These are phyloP conservation scores for Boletus subcaerulescens DNA, from an alignment of 768 basidiomycete genomes.

Conservation along the genomic window DNA sequence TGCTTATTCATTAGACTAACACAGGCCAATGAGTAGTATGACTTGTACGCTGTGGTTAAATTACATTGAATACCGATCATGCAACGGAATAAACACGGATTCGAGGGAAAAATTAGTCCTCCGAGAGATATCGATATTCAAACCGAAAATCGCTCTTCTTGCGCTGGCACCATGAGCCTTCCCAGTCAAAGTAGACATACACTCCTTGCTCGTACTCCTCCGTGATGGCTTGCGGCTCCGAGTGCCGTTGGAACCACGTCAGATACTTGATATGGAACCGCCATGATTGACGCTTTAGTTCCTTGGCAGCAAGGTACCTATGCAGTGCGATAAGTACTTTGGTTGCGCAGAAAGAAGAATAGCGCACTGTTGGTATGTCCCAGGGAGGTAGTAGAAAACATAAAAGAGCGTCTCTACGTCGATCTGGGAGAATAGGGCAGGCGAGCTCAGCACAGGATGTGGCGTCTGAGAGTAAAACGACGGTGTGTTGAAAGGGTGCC, in stretches of 20 bases:
- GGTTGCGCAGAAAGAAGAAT: background rate
- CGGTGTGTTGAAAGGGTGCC: slow-evolving; percentile 89
- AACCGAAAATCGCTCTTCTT: slow-evolving; percentile 98
- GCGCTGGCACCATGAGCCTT: slow-evolving; percentile 96
- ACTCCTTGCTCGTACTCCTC: slow-evolving; percentile 99
- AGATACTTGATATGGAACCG: slow-evolving; percentile 99
- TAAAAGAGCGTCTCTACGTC: slow-evolving; percentile 98
- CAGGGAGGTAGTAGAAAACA: slow-evolving; percentile 96
- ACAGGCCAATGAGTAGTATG: slow-evolving; percentile 11
- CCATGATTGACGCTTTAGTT: slow-evolving; percentile 97
- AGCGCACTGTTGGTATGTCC: slow-evolving; percentile 91
- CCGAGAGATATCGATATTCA: slow-evolving; percentile 92
- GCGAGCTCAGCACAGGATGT: slow-evolving; percentile 73
- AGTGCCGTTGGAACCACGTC: slow-evolving; percentile 99
- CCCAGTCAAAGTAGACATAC: slow-evolving; percentile 99
- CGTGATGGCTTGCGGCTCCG: slow-evolving; percentile 96
- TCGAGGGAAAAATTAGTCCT: slow-evolving; percentile 44
- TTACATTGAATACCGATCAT: slow-evolving; percentile 22
- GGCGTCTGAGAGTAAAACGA: slow-evolving; percentile 92
- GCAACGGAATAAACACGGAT: slow-evolving; percentile 1
- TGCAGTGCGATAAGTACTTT: background rate
- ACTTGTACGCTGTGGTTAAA: slow-evolving; percentile 22
- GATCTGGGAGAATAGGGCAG: slow-evolving; percentile 82
- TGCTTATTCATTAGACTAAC: slow-evolving; percentile 16
- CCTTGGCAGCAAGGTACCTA: slow-evolving; percentile 93